Evolutionary conservation across 805 yeast genomes (phyloP), one percentile per base, ranked within the genome.

Genomic region (Lachancea thermotolerans): DNA sequence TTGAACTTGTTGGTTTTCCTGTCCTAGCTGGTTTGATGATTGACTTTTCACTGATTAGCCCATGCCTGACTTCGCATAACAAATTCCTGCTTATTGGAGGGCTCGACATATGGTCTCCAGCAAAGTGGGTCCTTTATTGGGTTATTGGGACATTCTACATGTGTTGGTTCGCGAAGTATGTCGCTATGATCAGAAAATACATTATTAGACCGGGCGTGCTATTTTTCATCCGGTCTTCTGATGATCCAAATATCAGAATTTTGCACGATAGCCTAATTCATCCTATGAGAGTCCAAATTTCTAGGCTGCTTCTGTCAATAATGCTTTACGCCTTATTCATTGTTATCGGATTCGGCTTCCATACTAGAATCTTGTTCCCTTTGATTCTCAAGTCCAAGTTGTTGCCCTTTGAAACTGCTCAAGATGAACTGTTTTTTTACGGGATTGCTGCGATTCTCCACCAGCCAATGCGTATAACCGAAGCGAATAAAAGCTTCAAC

Each of bases 191-290:
- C 16, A 73, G 99, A 49, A 68, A 75, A 37, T 66, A 70, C 48
- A 79, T 88, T 34, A 72, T 91, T 47, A 75, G 99, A 45, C 82
- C 85, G 0, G 99, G 99, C 10, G 96, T 87, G 8, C 70, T 93
- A 39, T 93, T 80, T 62, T 93, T 93, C 67, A 85, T 93, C 49
- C 76, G 96, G 55, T 88, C 95, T 17, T 96, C 96, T 4, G 96
- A 89, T 55, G 97, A 93, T 60, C 96, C 95, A 34, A 84, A 86
- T 54, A 81, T 88, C 38, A 79, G 91, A 52, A 76, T 93, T 10
- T 74, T 91, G 35, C 91, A 88, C 52, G 96, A 90, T 59, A 93
- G 95, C 1, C 65, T 93, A 43, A 82, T 85, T 47, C 79, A 85
- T 52, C 85, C 96, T 0, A 74, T 91, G 56, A 51, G 65, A 8